These are phyloP conservation scores for Solanum aculeatissimum DNA, from an alignment of 305 asterid genomes.

Conservation along the genomic window DNA sequence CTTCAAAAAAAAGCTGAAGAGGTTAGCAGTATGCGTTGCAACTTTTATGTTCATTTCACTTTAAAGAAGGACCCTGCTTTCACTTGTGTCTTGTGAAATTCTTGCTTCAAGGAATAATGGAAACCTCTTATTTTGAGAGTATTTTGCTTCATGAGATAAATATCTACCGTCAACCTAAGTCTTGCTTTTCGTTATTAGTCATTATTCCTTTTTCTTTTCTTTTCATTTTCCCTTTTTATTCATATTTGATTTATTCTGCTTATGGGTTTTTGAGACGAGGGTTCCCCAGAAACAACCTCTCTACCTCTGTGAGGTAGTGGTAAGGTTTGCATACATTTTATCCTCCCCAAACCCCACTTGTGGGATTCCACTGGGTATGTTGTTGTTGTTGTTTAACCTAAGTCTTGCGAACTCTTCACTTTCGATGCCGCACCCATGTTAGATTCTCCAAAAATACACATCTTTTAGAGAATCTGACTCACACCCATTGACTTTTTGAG, in stretches of 20 bases:
- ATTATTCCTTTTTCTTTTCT: no score
- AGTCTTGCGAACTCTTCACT: neutral
- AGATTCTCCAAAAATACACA: neutral
- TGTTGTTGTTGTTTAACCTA: no score
- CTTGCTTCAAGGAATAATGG: neutral
- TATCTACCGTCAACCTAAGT: neutral
- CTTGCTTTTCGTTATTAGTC: no score
- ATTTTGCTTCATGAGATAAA: neutral
- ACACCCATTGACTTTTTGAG: neutral
- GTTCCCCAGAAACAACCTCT: no score
- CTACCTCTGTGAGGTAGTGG: no score
- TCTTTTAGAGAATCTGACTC: neutral
- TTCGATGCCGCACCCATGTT: neutral
- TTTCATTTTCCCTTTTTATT: no score
- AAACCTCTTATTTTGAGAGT: neutral
- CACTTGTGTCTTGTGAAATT: neutral
- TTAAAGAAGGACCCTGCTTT: neutral
- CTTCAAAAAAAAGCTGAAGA: slow-evolving; percentile 67
- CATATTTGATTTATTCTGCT: no score
- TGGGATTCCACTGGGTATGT: no score
- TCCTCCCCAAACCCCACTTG: no score
- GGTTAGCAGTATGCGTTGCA: slow-evolving; percentile 32
- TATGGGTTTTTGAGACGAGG: no score
- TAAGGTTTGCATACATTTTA: no score
- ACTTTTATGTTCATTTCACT: neutral